Percentiles rank a stretch among this genome's conserved stretches.
Conservation (phyloP, 106 monocot genomes). For the Acanthochlamys bracteata region DNA sequence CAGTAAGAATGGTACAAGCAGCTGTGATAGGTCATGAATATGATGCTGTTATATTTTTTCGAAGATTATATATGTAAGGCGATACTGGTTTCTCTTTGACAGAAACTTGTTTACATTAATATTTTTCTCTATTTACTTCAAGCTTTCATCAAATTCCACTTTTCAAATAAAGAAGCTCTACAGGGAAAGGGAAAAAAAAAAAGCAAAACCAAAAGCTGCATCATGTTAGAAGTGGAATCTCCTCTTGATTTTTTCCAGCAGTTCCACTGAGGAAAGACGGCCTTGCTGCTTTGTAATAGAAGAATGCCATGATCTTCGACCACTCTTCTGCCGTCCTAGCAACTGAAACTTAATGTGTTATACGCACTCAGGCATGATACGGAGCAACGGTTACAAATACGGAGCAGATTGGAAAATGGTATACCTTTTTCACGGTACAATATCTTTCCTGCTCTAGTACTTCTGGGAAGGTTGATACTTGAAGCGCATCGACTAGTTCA, state of each 20-base stretch:
- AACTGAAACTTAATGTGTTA: constrained; percentile 28
- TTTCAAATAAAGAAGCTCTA: no score
- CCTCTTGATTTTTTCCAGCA: constrained; percentile 59
- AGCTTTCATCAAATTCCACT: no score
- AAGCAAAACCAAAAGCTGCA: no score
- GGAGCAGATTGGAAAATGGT: not conserved
- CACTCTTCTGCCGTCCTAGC: constrained; percentile 69
- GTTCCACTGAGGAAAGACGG: constrained; percentile 47
- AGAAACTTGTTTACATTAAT: no score
- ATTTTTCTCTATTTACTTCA: no score
- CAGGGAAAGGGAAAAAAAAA: no score
- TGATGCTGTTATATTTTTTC: no score
- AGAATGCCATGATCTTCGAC: constrained; percentile 95
- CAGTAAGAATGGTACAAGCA: no score
- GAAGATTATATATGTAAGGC: no score
- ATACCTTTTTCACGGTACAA: constrained; percentile 75
- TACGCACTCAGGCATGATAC: not conserved
- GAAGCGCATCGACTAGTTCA: constrained; percentile 49
- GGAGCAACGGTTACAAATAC: not conserved
- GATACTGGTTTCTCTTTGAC: no score
- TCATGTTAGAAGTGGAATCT: constrained; percentile 55
- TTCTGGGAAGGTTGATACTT: constrained; percentile 64
- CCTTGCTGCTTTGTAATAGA: constrained; percentile 80
- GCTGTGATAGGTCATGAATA: no score
- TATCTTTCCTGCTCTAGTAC: constrained; percentile 90